Conservation (phyloP, 2,329 filamentous ascomycete genomes). For the Phialophora verrucosa region DNA sequence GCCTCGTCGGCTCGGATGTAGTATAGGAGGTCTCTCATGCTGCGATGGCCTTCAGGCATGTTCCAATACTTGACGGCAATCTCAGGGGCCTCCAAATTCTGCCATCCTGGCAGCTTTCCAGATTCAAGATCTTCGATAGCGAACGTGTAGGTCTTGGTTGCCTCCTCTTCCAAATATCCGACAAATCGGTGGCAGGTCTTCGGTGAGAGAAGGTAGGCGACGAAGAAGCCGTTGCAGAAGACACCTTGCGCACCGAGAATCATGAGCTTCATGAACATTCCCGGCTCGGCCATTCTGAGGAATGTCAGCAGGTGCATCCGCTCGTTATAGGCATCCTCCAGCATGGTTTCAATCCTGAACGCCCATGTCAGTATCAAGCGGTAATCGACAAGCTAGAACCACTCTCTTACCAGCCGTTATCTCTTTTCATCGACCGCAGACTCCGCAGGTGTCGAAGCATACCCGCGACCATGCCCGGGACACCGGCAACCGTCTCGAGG, state of each 20-base stretch:
- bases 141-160: slow-evolving; percentile 91
- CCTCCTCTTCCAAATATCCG: slow-evolving; percentile 96
- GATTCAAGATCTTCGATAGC: slow-evolving; percentile 85
- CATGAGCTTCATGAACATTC: slow-evolving; percentile 89
- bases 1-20: slow-evolving; percentile 92
- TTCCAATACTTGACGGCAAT: slow-evolving; percentile 93
- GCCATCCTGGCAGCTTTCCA: slow-evolving; percentile 84
- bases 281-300: slow-evolving; percentile 85
- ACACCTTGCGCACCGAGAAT: slow-evolving; percentile 92
- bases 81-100: slow-evolving; percentile 77
- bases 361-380: slow-evolving; percentile 5
- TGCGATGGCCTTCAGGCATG: slow-evolving; percentile 81
- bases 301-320: slow-evolving; percentile 93
- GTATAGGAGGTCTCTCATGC: slow-evolving; percentile 83
- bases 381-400: slow-evolving; percentile 5
- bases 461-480: slow-evolving; percentile 95
- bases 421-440: slow-evolving; percentile 82
- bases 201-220: slow-evolving; percentile 84
- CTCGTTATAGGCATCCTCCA: slow-evolving; percentile 91
- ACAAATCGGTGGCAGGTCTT: slow-evolving; percentile 93
- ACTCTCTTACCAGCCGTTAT: slow-evolving; percentile 77
- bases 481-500: slow-evolving; percentile 90
- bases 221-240: slow-evolving; percentile 93
- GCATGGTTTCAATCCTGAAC: slow-evolving; percentile 80
- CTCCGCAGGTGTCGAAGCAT: slow-evolving; percentile 90